A percentile compares a stretch with the other conserved stretches of the same genome.
phyloP scores from a whole-genome alignment of 208 protist genomes.

The Tritrichomonas foetus region DNA sequence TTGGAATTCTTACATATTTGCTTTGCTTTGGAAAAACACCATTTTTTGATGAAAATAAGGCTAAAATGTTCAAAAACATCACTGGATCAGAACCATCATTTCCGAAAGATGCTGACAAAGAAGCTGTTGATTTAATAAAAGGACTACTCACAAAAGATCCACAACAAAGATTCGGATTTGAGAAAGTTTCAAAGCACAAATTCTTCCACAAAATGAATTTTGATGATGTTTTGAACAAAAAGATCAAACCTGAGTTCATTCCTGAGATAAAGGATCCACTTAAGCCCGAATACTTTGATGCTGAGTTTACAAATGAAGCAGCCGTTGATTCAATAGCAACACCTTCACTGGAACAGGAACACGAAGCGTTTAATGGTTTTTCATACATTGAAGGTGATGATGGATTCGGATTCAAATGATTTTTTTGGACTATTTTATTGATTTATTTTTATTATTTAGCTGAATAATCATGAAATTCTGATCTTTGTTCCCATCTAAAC shows the following conservation, averaged over 20 bases:
- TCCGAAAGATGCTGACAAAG: background rate
- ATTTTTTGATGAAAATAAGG: slow-evolving; percentile 4
- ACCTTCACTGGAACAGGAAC: background rate
- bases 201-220: slow-evolving; percentile 39
- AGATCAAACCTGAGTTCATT: slow-evolving; percentile 40
- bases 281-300: slow-evolving; percentile 47
- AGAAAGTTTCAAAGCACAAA: slow-evolving; percentile 52
- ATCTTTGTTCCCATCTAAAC: background rate
- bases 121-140: background rate
- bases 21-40: background rate
- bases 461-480: background rate
- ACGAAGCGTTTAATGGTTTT: no score
- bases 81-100: background rate
- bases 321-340: slow-evolving; percentile 40
- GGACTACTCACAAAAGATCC: background rate
- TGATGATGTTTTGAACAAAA: background rate
- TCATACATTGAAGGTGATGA: no score
- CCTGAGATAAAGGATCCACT: slow-evolving; percentile 13
- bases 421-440: no score
- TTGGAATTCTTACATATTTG: background rate
- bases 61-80: background rate
- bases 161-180: background rate
- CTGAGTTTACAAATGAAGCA: slow-evolving; percentile 46
- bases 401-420: no score
- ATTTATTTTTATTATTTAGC: background rate